Evolutionary conservation across 352 stramenopile genomes (phyloP), one percentile per base, ranked within the genome.

Genomic region (Globisporangium cystogenes): DNA sequence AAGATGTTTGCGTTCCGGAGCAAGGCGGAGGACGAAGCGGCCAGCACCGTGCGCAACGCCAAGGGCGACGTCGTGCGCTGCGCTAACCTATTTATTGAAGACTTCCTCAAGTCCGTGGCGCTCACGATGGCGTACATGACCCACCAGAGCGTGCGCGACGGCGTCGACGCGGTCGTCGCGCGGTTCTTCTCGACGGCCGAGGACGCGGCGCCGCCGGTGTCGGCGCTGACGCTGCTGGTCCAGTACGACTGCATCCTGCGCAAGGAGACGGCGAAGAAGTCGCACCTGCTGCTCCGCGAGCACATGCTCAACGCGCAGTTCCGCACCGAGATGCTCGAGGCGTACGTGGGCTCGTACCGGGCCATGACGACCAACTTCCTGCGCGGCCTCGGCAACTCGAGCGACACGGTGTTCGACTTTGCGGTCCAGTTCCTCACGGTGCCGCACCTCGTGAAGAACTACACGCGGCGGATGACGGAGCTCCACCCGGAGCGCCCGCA

Each of bases 321-420:
- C 55, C 78, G 82, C 14, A 73, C 72, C 48, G 72, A 67, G 21
- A 89, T 95, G 81, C 56, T 93, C 7, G 79, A 93, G 42, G 65
- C 73, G 20, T 95, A 93, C 55, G 65, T 85, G 37, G 59, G 43
- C 20, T 88, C 72, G 27, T 95, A 95, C 51, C 48, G 67, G 2
- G 67, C 68, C 8, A 92, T 93, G 70, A 95, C 81, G 1, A 60
- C 59, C 37, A 87, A 85, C 51, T 93, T 90, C 46, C 54, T 95
- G 12, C 81, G 82, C 36, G 85, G 85, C 4, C 66, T 95, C 7
- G 85, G 81, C 6, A 91, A 90, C 29, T 86, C 81, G 15, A 88
- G 70, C 52, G 85, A 95, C 51, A 90, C 78, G 1, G 90, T 95
- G 58, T 93, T 95, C 55, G 85, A 95, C 59, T 95, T 95, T 55